Conservation (phyloP, 108 stramenopile genomes). For the Discostella stelligeroides region DNA sequence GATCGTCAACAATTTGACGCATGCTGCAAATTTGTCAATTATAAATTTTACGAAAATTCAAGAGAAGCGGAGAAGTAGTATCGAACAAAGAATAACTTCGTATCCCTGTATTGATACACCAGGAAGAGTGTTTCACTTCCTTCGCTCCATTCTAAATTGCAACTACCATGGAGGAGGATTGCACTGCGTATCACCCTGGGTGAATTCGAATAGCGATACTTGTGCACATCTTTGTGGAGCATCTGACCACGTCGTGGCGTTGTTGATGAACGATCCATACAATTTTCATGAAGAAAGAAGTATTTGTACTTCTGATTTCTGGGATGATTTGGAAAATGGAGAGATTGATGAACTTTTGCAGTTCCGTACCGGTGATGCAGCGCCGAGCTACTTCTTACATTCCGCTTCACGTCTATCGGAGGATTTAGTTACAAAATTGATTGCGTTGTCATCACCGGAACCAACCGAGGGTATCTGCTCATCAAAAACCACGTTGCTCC, state of each 20-base stretch:
- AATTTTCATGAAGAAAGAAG: neutral
- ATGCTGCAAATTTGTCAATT: conserved; percentile 14
- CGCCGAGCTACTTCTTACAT: conserved; percentile 46
- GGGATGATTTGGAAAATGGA: conserved; percentile 32
- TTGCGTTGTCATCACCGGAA: neutral
- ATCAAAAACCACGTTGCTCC: conserved; percentile 7
- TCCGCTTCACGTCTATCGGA: conserved; percentile 21
- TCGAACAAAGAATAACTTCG: neutral
- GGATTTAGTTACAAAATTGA: neutral
- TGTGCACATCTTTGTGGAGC: neutral
- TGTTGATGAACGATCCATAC: conserved; percentile 27
- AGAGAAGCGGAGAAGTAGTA: conserved; percentile 7
- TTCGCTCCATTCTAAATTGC: conserved; percentile 42
- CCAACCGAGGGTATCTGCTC: conserved; percentile 12
- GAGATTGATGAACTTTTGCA: conserved; percentile 38
- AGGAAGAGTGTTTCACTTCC: conserved; percentile 47
- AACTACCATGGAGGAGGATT: conserved; percentile 12
- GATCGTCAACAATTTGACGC: neutral
- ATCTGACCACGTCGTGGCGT: conserved; percentile 35
- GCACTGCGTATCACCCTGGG: conserved; percentile 52
- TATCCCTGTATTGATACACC: conserved; percentile 41
- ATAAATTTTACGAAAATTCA: conserved; percentile 47
- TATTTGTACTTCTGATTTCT: conserved; percentile 1
- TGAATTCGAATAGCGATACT: neutral
- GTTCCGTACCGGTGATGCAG: conserved; percentile 50